Percentiles rank a stretch among this genome's conserved stretches.
Evolutionary conservation across 192 early-diverging fungal genomes (phyloP).

Genomic region (Helicostylum pulchrum): DNA sequence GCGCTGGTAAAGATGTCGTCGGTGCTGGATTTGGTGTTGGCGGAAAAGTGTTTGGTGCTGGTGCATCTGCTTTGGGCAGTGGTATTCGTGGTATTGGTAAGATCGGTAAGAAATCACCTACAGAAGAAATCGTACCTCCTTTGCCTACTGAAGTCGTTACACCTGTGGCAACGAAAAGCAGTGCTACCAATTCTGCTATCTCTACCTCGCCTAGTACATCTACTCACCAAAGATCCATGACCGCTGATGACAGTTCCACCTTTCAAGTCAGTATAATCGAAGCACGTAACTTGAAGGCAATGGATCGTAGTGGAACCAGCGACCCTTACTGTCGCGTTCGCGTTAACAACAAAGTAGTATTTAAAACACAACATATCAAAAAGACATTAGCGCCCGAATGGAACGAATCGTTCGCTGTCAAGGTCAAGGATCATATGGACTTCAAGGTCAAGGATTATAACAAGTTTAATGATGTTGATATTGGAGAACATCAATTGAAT

Average conservation of each 20-base stretch:
- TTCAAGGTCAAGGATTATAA: slow-evolving; percentile 72
- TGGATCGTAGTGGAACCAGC: slow-evolving; percentile 53
- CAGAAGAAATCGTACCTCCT: slow-evolving; percentile 28
- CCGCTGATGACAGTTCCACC: slow-evolving; percentile 30
- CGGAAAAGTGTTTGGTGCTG: slow-evolving; percentile 45
- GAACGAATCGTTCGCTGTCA: slow-evolving; percentile 32
- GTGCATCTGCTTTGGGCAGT: slow-evolving; percentile 30
- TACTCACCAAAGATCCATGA: slow-evolving; percentile 7
- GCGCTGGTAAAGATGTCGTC: slow-evolving; percentile 53
- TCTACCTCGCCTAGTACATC: slow-evolving; percentile 7
- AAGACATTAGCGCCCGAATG: slow-evolving; percentile 66
- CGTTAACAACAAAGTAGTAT: slow-evolving; percentile 56
- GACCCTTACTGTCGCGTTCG: slow-evolving; percentile 68
- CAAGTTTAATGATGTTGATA: slow-evolving; percentile 56
- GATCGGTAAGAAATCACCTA: slow-evolving; percentile 39
- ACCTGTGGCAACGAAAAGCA: neutral
- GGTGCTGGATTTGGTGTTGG: slow-evolving; percentile 59
- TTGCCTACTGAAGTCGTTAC: slow-evolving; percentile 1
- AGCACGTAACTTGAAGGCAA: slow-evolving; percentile 45
- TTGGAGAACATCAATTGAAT: slow-evolving; percentile 60
- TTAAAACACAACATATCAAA: slow-evolving; percentile 69
- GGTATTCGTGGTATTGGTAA: slow-evolving; percentile 23
- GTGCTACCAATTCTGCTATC: neutral
- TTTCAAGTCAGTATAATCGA: slow-evolving; percentile 42
- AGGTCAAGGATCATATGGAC: slow-evolving; percentile 41